Conservation (phyloP, 805 yeast genomes). For the Zygosaccharomyces siamensis region DNA sequence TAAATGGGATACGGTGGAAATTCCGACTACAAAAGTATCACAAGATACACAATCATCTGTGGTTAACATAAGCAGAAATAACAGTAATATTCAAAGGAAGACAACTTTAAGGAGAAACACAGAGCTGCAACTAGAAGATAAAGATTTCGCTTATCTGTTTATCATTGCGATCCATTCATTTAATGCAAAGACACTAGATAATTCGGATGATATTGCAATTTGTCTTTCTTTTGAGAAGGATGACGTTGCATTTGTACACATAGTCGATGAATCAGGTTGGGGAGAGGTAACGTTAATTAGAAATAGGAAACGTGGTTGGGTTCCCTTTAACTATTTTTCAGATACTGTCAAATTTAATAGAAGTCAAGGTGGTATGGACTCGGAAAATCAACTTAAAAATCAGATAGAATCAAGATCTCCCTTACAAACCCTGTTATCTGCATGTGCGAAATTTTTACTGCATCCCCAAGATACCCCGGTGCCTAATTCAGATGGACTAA, state of each 20-base stretch:
- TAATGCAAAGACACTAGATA: conserved; percentile 53
- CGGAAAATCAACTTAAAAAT: conserved; percentile 2
- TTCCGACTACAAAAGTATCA: neutral
- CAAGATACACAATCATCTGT: conserved; percentile 1
- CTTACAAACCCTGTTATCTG: conserved; percentile 49
- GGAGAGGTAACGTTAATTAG: conserved; percentile 74
- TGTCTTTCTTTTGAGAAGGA: conserved; percentile 67
- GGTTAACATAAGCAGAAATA: neutral
- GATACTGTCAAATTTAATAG: conserved; percentile 33
- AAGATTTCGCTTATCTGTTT: conserved; percentile 50
- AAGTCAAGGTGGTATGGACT: neutral
- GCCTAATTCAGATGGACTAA: conserved; percentile 35
- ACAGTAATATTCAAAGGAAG: conserved; percentile 10
- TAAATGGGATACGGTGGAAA: neutral
- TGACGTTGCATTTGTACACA: conserved; percentile 72
- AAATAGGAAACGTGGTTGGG: conserved; percentile 70
- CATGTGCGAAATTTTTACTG: conserved; percentile 61
- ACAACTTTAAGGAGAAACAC: conserved; percentile 23
- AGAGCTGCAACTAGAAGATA: conserved; percentile 29
- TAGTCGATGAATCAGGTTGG: conserved; percentile 81
- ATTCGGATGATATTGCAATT: conserved; percentile 62
- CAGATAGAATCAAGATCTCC: conserved; percentile 42
- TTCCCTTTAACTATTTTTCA: conserved; percentile 74
- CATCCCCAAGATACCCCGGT: conserved; percentile 54
- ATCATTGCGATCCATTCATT: conserved; percentile 56